These are phyloP conservation scores for Zhuliangozyma parablackwelliae DNA, from an alignment of 1,139 yeast genomes.

Conservation along the genomic window DNA sequence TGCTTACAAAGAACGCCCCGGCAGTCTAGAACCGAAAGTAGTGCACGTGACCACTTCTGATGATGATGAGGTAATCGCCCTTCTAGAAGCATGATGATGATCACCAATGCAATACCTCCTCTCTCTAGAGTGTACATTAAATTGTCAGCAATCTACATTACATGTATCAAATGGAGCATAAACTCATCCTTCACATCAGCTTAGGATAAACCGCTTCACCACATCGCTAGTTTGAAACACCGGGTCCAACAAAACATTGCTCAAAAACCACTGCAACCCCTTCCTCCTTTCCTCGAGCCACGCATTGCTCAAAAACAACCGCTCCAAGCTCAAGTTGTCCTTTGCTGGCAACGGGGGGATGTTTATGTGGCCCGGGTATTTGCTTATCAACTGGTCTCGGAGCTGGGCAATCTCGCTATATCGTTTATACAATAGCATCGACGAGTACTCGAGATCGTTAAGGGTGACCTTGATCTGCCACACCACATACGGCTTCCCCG, in stretches of 20 bases:
- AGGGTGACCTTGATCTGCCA: conserved; percentile 48
- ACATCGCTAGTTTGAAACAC: conserved; percentile 41
- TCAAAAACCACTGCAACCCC: conserved; percentile 72
- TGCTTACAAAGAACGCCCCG: too few relatives aligned
- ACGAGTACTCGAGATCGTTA: conserved; percentile 40
- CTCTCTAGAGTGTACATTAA: too few relatives aligned
- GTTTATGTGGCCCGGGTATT: conserved; percentile 24
- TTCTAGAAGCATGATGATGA: too few relatives aligned
- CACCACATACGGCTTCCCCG: conserved; percentile 37
- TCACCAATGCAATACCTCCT: too few relatives aligned
- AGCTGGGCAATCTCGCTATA: conserved; percentile 61
- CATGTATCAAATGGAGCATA: too few relatives aligned
- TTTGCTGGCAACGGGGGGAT: conserved; percentile 70
- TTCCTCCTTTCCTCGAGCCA: conserved; percentile 62
- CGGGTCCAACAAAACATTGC: conserved; percentile 66
- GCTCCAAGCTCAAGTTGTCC: conserved; percentile 40
- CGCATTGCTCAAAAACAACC: conserved; percentile 38
- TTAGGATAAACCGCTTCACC: conserved; percentile 48
- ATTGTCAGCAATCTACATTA: too few relatives aligned
- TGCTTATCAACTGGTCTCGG: conserved; percentile 34
- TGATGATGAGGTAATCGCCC: too few relatives aligned
- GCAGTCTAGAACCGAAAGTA: too few relatives aligned
- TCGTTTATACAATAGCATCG: conserved; percentile 52
- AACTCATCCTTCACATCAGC: too few relatives aligned
- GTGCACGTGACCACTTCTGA: too few relatives aligned